phyloP scores from a whole-genome alignment of 1,284 basidiomycete genomes.

The Ceratobasidium sp. region DNA sequence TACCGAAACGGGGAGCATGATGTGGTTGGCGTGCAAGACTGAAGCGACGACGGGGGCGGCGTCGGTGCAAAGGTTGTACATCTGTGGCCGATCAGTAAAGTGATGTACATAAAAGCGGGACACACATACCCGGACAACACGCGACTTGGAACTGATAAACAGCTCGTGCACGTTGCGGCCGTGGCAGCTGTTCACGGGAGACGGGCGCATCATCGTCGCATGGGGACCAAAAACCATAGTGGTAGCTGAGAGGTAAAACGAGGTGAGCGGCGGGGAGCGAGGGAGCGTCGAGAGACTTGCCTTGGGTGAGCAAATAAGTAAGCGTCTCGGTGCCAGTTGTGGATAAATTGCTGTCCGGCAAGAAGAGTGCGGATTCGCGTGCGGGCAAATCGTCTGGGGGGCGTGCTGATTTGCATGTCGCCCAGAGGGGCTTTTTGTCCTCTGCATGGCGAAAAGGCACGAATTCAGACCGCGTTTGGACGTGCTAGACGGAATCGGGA shows the following conservation, averaged over 20 bases:
- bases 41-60: slow-evolving; percentile 57
- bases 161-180: slow-evolving; percentile 54
- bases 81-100: slow-evolving; percentile 44
- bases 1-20: slow-evolving; percentile 52
- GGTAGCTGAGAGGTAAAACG: no score
- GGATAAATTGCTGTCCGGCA: no score
- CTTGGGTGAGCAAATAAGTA: no score
- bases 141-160: slow-evolving; percentile 62
- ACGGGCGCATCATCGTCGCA: no score
- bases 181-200: background rate
- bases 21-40: slow-evolving; percentile 47
- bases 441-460: background rate
- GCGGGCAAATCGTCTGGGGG: no score
- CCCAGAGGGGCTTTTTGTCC: no score
- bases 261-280: background rate
- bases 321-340: no score
- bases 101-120: slow-evolving; percentile 36
- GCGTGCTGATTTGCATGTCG: no score
- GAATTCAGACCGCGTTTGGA: background rate
- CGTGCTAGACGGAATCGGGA: slow-evolving; percentile 21
- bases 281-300: background rate
- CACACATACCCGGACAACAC: slow-evolving; percentile 62
- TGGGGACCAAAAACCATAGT: no score
- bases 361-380: no score
- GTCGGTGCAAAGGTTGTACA: slow-evolving; percentile 56